Conservation (phyloP, 345 rosid genomes). For the Arabis hirsuta region DNA sequence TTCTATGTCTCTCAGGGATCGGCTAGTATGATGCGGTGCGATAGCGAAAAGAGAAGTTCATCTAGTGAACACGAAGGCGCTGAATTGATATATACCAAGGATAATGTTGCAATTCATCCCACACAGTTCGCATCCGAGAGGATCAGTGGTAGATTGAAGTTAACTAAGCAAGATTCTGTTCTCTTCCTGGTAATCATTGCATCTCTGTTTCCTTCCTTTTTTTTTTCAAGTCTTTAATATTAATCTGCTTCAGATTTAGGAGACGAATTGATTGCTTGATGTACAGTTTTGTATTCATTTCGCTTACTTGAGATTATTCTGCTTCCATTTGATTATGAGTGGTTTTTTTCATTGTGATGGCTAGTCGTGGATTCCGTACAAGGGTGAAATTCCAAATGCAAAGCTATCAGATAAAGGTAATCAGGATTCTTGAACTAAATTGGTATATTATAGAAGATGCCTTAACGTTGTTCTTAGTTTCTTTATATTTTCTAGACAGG, state of each 20-base stretch:
- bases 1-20: conserved; percentile 57
- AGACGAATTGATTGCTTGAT: background rate
- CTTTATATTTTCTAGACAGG: conserved; percentile 60
- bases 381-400: conserved; percentile 70
- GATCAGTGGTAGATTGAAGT: conserved; percentile 88
- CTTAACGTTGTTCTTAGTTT: conserved; percentile 23
- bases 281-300: background rate
- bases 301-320: background rate
- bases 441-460: background rate
- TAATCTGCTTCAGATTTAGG: conserved; percentile 1
- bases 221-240: background rate
- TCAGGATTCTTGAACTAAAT: conserved; percentile 9
- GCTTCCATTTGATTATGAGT: conserved; percentile 9
- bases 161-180: conserved; percentile 75
- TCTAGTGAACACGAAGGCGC: conserved; percentile 70
- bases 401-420: conserved; percentile 86
- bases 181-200: conserved; percentile 66
- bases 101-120: conserved; percentile 90
- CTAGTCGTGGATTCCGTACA: conserved; percentile 94
- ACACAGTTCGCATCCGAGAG: conserved; percentile 88
- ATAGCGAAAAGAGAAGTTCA: conserved; percentile 63
- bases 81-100: conserved; percentile 72
- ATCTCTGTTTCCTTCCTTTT: background rate
- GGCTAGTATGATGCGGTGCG: conserved; percentile 66
- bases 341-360: background rate